Base-by-base conservation (phyloP, 106 monocot species). In the Phalaenopsis aphrodite region DNA sequence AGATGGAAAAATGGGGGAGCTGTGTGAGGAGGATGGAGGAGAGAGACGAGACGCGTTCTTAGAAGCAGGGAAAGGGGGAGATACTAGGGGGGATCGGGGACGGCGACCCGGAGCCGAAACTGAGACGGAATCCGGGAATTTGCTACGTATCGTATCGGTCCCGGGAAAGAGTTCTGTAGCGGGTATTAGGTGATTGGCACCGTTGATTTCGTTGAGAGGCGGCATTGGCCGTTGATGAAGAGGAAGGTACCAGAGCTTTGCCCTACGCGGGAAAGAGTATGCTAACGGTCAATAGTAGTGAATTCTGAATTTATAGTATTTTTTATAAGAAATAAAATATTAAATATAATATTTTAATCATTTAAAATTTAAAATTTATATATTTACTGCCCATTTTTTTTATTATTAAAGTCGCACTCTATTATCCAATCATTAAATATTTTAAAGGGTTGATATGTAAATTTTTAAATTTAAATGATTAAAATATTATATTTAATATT, bases 81-180 rank as follows among this genome's bases (percentile, higher is more conserved):
- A 37, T 23, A 12, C 38, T 5, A 43, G 77, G 58, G 72, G 39
- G 84, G 76, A 55, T 68, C 42, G n/a, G 67, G 64, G 84, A 80
- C 69, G 81, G 77, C 24, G 81, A 81, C 78, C 72, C 81, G 72
- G 57, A 72, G 74, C 64, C 75, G 80, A 75, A 76, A 75, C 79
- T 18, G 75, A 75, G 64, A 56, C 18, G 8, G 73, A 10, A 41
- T 75, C 19, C 19, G 74, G 18, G 19, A 75, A 43, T 1, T 8
- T 39, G 42, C 41, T 3, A 30, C 39, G 18, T 76, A 67, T 37
- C 77, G 67, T 80, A 12, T 71, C 79, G 68, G 38, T 42, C 36
- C 39, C 68, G 79, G 46, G 37, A 55, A 52, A 52, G 12, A 10
- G 55, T 10, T 23, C 16, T 8, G 49, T 80, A 15, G 48, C 24